Evolutionary conservation across 2,329 filamentous ascomycete genomes (phyloP).

Genomic region (Aspergillus piperis): DNA sequence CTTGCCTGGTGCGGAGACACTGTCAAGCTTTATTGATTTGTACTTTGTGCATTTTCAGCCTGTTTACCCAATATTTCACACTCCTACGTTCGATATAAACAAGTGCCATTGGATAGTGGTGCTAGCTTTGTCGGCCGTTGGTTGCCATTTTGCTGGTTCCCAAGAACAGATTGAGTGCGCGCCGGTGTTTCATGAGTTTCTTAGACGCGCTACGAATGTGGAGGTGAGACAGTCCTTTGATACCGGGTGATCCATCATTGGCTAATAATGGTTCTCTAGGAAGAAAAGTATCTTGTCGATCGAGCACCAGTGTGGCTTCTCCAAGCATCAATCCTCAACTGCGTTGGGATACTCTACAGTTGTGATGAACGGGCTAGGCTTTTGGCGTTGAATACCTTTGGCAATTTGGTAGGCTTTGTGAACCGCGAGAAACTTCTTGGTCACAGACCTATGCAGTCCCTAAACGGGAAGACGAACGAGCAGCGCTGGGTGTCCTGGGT

Average conservation of each 20-base stretch:
- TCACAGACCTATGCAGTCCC: constrained; percentile 10
- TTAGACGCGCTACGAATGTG: constrained; percentile 40
- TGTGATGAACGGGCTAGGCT: constrained; percentile 26
- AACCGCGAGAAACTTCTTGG: constrained; percentile 26
- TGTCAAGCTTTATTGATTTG: constrained; percentile 36
- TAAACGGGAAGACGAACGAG: constrained; percentile 15
- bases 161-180: constrained; percentile 31
- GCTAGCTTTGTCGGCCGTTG: constrained; percentile 44
- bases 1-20: constrained; percentile 30
- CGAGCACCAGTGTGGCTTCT: constrained; percentile 30
- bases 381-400: constrained; percentile 29
- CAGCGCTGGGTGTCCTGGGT: constrained; percentile 41
- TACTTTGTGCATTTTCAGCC: constrained; percentile 45
- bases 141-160: constrained; percentile 38
- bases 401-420: constrained; percentile 30
- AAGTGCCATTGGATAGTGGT: constrained; percentile 43
- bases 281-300: constrained; percentile 24
- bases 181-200: constrained; percentile 44
- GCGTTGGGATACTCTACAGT: constrained; percentile 35
- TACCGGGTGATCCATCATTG: background rate
- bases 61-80: constrained; percentile 45
- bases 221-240: constrained; percentile 28
- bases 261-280: constrained; percentile 22
- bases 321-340: constrained; percentile 36
- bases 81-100: constrained; percentile 39